Conservation (phyloP, 2,329 filamentous ascomycete species). For the Apiospora phragmitis region DNA sequence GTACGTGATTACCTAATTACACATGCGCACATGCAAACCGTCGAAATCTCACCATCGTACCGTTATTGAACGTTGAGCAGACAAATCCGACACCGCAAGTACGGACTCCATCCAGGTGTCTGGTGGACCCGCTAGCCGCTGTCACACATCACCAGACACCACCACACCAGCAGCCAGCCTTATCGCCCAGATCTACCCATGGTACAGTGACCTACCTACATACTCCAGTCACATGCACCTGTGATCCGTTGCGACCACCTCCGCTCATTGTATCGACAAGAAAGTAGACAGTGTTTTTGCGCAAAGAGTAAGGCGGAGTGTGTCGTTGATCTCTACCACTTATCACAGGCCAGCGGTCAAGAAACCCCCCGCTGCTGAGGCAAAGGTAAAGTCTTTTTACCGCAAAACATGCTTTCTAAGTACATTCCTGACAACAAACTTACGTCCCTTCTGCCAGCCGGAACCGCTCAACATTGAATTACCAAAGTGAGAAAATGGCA, state of each 20-base stretch:
- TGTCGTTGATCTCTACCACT: background rate
- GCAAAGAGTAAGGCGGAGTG: background rate
- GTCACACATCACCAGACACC: slow-evolving; percentile 3
- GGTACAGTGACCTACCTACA: background rate
- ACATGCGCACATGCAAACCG: background rate
- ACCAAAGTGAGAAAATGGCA: background rate
- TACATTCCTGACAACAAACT: background rate
- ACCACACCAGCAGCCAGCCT: background rate
- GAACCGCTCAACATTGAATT: background rate
- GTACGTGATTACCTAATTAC: background rate
- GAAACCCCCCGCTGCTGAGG: background rate
- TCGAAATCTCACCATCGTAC: background rate
- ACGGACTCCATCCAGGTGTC: background rate
- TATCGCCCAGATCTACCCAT: background rate
- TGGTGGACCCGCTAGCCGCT: background rate
- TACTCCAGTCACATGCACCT: background rate
- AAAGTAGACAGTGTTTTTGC: background rate
- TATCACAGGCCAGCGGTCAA: background rate
- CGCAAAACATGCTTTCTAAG: background rate
- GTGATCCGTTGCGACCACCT: background rate
- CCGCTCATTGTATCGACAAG: background rate
- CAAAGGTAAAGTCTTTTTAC: no score
- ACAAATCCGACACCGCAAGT: background rate
- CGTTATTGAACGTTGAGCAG: background rate
- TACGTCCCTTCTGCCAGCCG: background rate